Base-by-base conservation (phyloP, 768 basidiomycete species). In the Russula virescens region DNA sequence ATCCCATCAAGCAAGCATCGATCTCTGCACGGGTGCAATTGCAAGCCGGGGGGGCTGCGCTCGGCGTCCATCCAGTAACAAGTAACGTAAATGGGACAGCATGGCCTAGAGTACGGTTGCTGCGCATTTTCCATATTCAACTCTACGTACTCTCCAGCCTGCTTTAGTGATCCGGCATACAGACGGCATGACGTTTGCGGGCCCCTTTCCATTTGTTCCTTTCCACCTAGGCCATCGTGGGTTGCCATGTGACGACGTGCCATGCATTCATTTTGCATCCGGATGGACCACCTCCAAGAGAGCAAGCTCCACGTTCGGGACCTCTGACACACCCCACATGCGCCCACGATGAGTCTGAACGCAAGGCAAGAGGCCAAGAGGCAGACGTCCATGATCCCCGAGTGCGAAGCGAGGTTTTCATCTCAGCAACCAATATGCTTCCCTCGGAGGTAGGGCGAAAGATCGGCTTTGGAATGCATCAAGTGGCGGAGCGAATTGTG, bases 41-140 rank as follows among this genome's bases (percentile, higher is more conserved):
- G 9, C 14, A 6, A 35, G 19, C 7, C 35, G 28, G 26, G 8
- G 5, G 31, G 31, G 31, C 31, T 31, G 3, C 5, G 31, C 8
- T 8, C 5, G 8, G 31, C 31, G 31, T 31, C 8, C 31, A 8
- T n/a, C n/a, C n/a, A n/a, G n/a, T n/a, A n/a, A n/a, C n/a, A n/a
- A n/a, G 8, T 31, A 31, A 31, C 31, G 31, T 31, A 31, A 31
- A 31, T 31, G 5, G 31, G 8, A 31, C 31, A 4, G 31, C 5
- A 31, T 31, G 31, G 8, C 3, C 31, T n/a, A n/a, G n/a, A n/a
- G 28, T 45, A 6, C 4, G 14, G 16, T 19, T 49, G 35, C 60
- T 61, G 60, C 60, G 60, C 35, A 61, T 54, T 48, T 61, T 18
- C 60, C 60, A 14, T 38, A 47, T 42, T 42, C 38, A 31, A 26